These are phyloP conservation scores for Polyplosphaeria fusca DNA, from an alignment of 495 filamentous ascomycete species.

Conservation along the genomic window DNA sequence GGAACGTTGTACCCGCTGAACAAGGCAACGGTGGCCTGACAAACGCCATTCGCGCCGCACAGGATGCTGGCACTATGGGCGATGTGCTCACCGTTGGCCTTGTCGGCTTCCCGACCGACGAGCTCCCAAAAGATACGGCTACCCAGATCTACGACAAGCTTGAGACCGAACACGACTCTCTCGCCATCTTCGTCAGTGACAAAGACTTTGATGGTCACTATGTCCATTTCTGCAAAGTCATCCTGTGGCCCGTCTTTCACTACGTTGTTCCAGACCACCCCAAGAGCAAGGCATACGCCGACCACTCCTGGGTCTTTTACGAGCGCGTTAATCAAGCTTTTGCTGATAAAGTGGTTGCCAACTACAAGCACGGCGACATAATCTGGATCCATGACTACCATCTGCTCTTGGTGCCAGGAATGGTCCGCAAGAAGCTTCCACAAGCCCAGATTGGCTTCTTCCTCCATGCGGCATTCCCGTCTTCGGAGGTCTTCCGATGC, in stretches of 20 bases:
- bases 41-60: slow-evolving; percentile 78
- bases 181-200: slow-evolving; percentile 80
- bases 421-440: slow-evolving; percentile 80
- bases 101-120: slow-evolving; percentile 86
- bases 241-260: slow-evolving; percentile 68
- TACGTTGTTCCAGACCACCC: slow-evolving; percentile 96
- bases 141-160: slow-evolving; percentile 75
- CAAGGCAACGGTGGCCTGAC: slow-evolving; percentile 88
- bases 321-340: slow-evolving; percentile 86
- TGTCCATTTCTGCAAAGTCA: slow-evolving; percentile 79
- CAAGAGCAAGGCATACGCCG: slow-evolving; percentile 94
- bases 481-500: slow-evolving; percentile 91
- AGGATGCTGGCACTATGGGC: slow-evolving; percentile 57
- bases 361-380: slow-evolving; percentile 85
- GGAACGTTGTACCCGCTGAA: slow-evolving; percentile 79
- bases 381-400: slow-evolving; percentile 97
- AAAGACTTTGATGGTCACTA: slow-evolving; percentile 91
- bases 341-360: slow-evolving; percentile 79
- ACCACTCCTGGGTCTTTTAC: slow-evolving; percentile 94
- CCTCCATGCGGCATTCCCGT: slow-evolving; percentile 90
- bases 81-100: slow-evolving; percentile 87
- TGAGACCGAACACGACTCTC: slow-evolving; percentile 72
- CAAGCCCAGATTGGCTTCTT: slow-evolving; percentile 95
- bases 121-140: slow-evolving; percentile 64
- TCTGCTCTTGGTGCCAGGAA: slow-evolving; percentile 81